These are phyloP conservation scores for Coprinellus aureogranulatus DNA, from an alignment of 768 basidiomycete genomes.

Conservation along the genomic window DNA sequence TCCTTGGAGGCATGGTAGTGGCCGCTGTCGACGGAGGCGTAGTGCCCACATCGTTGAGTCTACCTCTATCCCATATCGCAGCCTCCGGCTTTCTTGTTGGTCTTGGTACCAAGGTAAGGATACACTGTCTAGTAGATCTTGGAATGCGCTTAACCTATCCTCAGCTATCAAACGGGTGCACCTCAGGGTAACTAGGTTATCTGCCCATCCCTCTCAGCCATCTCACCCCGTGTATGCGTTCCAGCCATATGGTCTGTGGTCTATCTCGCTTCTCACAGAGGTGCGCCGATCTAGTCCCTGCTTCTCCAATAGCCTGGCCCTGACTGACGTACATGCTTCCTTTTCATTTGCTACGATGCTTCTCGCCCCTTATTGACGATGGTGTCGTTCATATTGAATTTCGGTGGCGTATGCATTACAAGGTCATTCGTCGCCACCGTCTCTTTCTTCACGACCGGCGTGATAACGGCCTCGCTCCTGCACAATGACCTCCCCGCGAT, in stretches of 20 bases:
- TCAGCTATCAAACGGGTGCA: constrained; percentile 61
- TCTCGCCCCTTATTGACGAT: not conserved
- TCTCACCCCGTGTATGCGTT: not conserved
- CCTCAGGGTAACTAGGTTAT: constrained; percentile 56
- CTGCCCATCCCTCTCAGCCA: not conserved
- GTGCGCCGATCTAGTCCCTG: constrained; percentile 28
- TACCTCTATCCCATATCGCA: constrained; percentile 29
- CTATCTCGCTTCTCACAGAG: constrained; percentile 54
- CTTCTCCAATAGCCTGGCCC: constrained; percentile 8
- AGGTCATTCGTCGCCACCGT: too few relatives aligned
- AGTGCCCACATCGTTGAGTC: constrained; percentile 24
- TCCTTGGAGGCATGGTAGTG: constrained; percentile 46
- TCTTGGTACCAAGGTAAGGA: constrained; percentile 51
- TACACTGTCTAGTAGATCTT: not conserved
- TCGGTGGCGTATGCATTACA: too few relatives aligned
- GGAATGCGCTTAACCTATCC: not conserved
- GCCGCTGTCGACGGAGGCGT: constrained; percentile 36
- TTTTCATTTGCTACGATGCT: not conserved
- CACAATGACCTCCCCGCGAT: too few relatives aligned
- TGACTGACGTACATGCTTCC: not conserved
- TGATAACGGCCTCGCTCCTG: too few relatives aligned
- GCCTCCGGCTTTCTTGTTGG: constrained; percentile 58
- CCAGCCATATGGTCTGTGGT: constrained; percentile 64
- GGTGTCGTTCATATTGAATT: too few relatives aligned
- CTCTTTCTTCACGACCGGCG: too few relatives aligned